These are phyloP conservation scores for Tephrocybe rancida DNA, from an alignment of 768 basidiomycete genomes.

Conservation along the genomic window DNA sequence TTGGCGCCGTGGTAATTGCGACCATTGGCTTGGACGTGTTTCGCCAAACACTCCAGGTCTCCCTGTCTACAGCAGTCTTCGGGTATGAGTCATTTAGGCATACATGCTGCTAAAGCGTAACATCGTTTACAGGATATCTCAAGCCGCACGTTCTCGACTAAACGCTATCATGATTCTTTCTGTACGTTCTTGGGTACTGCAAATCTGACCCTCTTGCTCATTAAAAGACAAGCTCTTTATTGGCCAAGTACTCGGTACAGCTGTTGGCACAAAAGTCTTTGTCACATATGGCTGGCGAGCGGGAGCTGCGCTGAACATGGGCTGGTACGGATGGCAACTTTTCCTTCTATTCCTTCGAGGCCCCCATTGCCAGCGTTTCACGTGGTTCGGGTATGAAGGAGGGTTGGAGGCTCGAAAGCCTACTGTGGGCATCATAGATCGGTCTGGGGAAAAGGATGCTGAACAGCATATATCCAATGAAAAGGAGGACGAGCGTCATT, in stretches of 20 bases:
- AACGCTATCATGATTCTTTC: slow-evolving; percentile 79
- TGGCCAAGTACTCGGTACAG: slow-evolving; percentile 84
- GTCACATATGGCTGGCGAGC: slow-evolving; percentile 71
- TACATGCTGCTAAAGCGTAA: slow-evolving; percentile 1
- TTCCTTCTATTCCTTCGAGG: slow-evolving; percentile 64
- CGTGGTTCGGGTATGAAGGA: slow-evolving; percentile 70
- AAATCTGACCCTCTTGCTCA: neutral
- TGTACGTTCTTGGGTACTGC: slow-evolving; percentile 29
- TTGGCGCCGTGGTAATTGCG: slow-evolving; percentile 70
- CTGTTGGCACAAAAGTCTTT: slow-evolving; percentile 74
- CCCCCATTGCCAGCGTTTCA: slow-evolving; percentile 58
- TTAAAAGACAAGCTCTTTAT: slow-evolving; percentile 52
- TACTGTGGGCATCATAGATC: no score
- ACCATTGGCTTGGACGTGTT: slow-evolving; percentile 75
- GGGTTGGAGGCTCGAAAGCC: slow-evolving; percentile 49
- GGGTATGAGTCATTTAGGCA: slow-evolving; percentile 33
- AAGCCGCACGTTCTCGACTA: slow-evolving; percentile 63
- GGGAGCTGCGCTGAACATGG: slow-evolving; percentile 61
- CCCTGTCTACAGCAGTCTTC: slow-evolving; percentile 61
- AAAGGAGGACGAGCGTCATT: no score
- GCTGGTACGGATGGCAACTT: slow-evolving; percentile 57
- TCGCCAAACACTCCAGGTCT: slow-evolving; percentile 75
- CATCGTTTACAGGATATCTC: slow-evolving; percentile 32
- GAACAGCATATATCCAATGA: no score
- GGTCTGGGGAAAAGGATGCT: no score